Evolutionary conservation across 108 stramenopile species (phyloP).

Genomic region (Fragilaria crotonensis): DNA sequence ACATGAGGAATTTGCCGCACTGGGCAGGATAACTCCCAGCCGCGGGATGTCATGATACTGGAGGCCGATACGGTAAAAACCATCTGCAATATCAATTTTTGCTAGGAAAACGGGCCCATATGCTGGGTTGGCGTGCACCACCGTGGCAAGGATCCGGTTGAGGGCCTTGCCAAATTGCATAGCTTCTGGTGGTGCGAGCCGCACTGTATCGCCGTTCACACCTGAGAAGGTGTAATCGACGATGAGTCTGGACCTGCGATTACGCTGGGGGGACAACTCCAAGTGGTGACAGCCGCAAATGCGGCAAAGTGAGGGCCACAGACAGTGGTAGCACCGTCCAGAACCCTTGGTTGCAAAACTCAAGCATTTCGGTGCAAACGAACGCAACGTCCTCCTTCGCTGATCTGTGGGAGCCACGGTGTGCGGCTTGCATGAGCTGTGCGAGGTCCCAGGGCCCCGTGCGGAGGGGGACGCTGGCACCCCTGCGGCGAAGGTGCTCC

Average conservation of each 20-base stretch:
- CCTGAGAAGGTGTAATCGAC: constrained; percentile 17
- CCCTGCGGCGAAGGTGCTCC: no score
- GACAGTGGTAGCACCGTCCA: background rate
- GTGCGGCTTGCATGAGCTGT: constrained; percentile 3
- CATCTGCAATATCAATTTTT: no score
- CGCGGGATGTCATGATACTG: background rate
- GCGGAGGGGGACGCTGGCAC: constrained; percentile 8
- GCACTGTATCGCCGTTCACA: constrained; percentile 13
- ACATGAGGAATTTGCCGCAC: no score
- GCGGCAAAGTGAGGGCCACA: background rate
- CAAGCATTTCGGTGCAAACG: background rate
- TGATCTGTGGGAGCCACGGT: constrained; percentile 17
- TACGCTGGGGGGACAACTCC: constrained; percentile 26
- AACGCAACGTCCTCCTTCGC: background rate
- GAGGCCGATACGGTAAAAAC: constrained; percentile 14
- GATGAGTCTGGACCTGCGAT: constrained; percentile 14
- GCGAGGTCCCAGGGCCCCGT: constrained; percentile 9
- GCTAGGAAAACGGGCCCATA: no score
- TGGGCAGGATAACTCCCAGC: constrained; percentile 6
- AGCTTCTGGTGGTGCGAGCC: constrained; percentile 5
- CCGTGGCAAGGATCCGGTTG: constrained; percentile 6
- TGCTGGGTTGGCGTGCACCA: constrained; percentile 6
- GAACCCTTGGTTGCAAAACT: background rate
- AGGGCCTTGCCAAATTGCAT: constrained; percentile 27
- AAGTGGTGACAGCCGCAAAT: constrained; percentile 11